Conservation (phyloP, 257 asterid species). For the Fraxinus cuspidata region DNA sequence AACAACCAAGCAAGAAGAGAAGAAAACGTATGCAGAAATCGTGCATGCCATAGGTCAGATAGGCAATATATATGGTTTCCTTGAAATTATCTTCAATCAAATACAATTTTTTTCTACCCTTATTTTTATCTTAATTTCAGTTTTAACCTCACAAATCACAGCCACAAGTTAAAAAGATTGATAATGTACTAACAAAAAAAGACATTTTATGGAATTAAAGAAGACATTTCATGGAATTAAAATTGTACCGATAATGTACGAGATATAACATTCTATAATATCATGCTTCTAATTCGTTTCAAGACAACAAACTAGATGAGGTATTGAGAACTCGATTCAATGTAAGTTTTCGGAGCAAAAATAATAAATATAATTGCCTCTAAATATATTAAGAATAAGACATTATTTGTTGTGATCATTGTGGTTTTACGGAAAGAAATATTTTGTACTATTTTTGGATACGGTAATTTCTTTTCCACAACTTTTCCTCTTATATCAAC, state of each 20-base stretch:
- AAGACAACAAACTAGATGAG: not conserved
- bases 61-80: not conserved
- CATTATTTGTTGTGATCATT: not conserved
- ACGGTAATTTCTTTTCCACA: not conserved
- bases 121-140: not conserved
- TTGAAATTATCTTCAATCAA: not conserved
- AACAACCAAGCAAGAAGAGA: not conserved
- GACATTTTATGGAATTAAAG: not conserved
- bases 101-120: not conserved
- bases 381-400: not conserved
- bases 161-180: not conserved
- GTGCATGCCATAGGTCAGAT: not conserved
- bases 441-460: not conserved
- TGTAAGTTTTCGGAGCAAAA: not conserved
- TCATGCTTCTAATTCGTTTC: not conserved
- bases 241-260: not conserved
- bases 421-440: no score
- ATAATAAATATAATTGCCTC: not conserved
- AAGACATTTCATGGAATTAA: not conserved
- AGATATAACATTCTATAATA: not conserved
- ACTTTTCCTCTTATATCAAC: not conserved
- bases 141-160: not conserved
- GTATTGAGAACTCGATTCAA: not conserved
- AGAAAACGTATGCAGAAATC: not conserved
- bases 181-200: not conserved